Evolutionary conservation across 2,329 filamentous ascomycete species (phyloP), one percentile per base, ranked within the genome.

Genomic region (Penicillium capsulatum): DNA sequence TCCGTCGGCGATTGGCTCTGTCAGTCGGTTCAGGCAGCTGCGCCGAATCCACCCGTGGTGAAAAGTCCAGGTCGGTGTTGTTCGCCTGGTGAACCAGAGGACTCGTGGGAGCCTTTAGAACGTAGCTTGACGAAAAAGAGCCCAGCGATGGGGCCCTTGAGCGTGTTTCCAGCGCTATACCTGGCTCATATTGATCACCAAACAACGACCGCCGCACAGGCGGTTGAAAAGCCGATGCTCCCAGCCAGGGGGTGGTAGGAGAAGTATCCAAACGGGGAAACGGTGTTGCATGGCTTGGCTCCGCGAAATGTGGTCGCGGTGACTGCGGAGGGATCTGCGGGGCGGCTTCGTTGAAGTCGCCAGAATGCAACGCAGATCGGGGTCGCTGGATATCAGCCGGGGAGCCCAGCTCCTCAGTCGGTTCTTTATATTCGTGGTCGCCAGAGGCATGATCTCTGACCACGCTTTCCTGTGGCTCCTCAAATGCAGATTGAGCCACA

Each of bases 71-170:
- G 51, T 92, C 87, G 5, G 87, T 83, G 51, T 90, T 92, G 66
- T 83, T 94, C 56, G 88, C 81, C 29, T 89, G 88, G 57, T 96
- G 83, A 1, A 94, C 90, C 8, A 98, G 72, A 10, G 92, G 92
- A 55, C 90, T 97, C 2, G 92, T 97, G 0, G 92, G 91, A 2
- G 86, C 80, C 65, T 91, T 84, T 46, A 94, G 84, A 20, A 85
- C 75, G 61, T 95, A 96, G 53, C 80, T 89, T 2, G 82, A 84
- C 0, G 85, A 83, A 10, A 86, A 73, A 1, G 87, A 88, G 3
- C 82, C 83, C 7, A 84, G 58, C 1, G 80, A 82, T 6, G 83
- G 82, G 13, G 75, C 69, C 15, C 71, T 65, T 0, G 74, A 71
- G 31, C 60, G 58, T 34, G 51, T 50, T 45, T 48, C 29, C 34